Conservation (phyloP, 2,329 filamentous ascomycete genomes). For the Aspergillus latus region DNA sequence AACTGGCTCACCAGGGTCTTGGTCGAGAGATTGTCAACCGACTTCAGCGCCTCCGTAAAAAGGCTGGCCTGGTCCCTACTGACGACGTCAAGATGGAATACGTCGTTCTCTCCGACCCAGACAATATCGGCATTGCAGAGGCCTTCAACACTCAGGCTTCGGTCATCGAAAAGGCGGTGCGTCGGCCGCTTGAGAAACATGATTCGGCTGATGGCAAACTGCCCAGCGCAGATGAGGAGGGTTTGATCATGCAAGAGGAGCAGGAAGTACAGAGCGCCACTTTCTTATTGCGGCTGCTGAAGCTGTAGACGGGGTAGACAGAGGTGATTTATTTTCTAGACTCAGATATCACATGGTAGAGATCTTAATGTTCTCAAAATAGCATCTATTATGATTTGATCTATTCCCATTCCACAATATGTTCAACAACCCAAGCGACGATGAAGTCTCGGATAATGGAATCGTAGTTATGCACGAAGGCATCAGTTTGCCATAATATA, state of each 20-base stretch:
- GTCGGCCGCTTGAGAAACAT: constrained; percentile 73
- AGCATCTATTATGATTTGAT: constrained; percentile 8
- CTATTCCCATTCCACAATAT: neutral
- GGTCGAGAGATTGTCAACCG: constrained; percentile 91
- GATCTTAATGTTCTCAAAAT: constrained; percentile 11
- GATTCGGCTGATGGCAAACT: constrained; percentile 59
- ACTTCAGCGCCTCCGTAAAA: constrained; percentile 90
- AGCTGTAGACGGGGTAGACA: constrained; percentile 54
- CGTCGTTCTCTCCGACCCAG: constrained; percentile 73
- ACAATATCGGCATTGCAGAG: constrained; percentile 68
- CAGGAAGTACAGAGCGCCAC: constrained; percentile 83
- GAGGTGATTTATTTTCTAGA: neutral
- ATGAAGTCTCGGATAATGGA: neutral
- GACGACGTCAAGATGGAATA: constrained; percentile 98
- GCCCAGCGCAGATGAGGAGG: constrained; percentile 53
- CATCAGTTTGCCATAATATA: constrained; percentile 6
- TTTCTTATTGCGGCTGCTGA: constrained; percentile 73
- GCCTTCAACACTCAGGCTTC: constrained; percentile 68
- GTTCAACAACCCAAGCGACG: neutral
- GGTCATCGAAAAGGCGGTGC: constrained; percentile 73
- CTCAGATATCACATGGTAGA: constrained; percentile 13
- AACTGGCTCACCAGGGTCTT: constrained; percentile 83
- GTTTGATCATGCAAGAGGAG: constrained; percentile 75
- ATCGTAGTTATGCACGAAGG: constrained; percentile 2
- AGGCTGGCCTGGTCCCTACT: constrained; percentile 83